These are phyloP conservation scores for Exophiala alcalophila DNA, from an alignment of 2,329 filamentous ascomycete species.

Conservation along the genomic window DNA sequence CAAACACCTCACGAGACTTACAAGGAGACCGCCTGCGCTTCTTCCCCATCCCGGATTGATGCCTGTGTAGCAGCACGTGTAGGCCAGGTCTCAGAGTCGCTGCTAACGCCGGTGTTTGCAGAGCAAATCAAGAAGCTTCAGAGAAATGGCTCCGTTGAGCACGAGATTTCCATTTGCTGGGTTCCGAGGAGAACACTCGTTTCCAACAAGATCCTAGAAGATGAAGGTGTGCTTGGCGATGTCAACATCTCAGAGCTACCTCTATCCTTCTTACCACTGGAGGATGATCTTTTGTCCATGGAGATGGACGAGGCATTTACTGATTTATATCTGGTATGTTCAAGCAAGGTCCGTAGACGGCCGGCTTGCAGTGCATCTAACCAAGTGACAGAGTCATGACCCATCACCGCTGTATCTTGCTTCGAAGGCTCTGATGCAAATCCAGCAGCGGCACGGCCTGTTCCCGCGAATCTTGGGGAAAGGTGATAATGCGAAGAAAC, in stretches of 20 bases:
- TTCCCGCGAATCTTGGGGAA: constrained; percentile 95
- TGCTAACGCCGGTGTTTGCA: constrained; percentile 57
- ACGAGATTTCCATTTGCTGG: constrained; percentile 98
- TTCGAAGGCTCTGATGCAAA: constrained; percentile 87
- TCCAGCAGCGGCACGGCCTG: constrained; percentile 86
- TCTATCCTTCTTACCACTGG: constrained; percentile 84
- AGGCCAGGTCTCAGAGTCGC: too few species aligned
- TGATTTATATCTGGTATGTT: constrained; percentile 73
- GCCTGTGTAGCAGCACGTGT: constrained; percentile 27
- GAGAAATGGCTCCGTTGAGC: constrained; percentile 80
- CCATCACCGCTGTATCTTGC: constrained; percentile 85
- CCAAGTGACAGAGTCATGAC: constrained; percentile 65
- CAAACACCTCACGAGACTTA: constrained; percentile 27
- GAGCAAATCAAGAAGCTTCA: constrained; percentile 89
- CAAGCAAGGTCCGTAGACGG: neutral
- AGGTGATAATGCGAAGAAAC: constrained; percentile 84
- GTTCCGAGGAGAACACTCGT: constrained; percentile 87
- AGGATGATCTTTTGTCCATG: constrained; percentile 85
- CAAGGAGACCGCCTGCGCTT: constrained; percentile 24
- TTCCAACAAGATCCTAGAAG: constrained; percentile 86
- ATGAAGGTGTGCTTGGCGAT: constrained; percentile 88
- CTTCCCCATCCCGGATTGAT: constrained; percentile 19
- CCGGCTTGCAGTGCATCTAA: constrained; percentile 7
- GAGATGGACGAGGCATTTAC: constrained; percentile 83
- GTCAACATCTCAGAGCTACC: constrained; percentile 84